Evolutionary conservation across 2,329 filamentous ascomycete species (phyloP).

Genomic region (Xylaria hypoxylon): DNA sequence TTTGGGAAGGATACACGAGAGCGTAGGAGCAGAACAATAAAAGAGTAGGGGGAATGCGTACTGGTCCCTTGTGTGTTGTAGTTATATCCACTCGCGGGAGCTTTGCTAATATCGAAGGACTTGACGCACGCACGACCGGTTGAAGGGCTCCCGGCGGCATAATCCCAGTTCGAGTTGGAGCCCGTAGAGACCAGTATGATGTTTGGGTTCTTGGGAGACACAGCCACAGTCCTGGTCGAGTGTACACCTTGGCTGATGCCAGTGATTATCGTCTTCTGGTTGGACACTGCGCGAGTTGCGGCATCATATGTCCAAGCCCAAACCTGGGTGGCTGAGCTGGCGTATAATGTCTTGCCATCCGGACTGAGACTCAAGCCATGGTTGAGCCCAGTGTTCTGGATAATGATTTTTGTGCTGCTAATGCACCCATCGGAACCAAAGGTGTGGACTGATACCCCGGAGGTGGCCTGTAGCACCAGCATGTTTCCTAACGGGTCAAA

Average conservation of each 20-base stretch:
- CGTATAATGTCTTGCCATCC: slow-evolving; percentile 56
- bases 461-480: slow-evolving; percentile 46
- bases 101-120: slow-evolving; percentile 52
- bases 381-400: slow-evolving; percentile 53
- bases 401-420: slow-evolving; percentile 45
- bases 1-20: background rate
- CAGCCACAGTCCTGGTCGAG: slow-evolving; percentile 66
- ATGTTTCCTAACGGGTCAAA: slow-evolving; percentile 48
- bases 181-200: slow-evolving; percentile 68
- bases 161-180: slow-evolving; percentile 67
- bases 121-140: slow-evolving; percentile 68
- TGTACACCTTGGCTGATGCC: slow-evolving; percentile 66
- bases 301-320: slow-evolving; percentile 69
- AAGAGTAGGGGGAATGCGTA: background rate
- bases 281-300: slow-evolving; percentile 54
- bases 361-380: slow-evolving; percentile 56
- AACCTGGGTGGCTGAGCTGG: slow-evolving; percentile 61
- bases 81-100: slow-evolving; percentile 50
- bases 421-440: slow-evolving; percentile 48
- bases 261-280: slow-evolving; percentile 60
- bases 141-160: slow-evolving; percentile 56
- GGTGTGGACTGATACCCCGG: slow-evolving; percentile 48
- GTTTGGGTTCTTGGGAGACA: slow-evolving; percentile 62
- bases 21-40: background rate
- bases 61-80: slow-evolving; percentile 55